Evolutionary conservation across 1,139 yeast genomes (phyloP).

Genomic region (Hansenula anomala): DNA sequence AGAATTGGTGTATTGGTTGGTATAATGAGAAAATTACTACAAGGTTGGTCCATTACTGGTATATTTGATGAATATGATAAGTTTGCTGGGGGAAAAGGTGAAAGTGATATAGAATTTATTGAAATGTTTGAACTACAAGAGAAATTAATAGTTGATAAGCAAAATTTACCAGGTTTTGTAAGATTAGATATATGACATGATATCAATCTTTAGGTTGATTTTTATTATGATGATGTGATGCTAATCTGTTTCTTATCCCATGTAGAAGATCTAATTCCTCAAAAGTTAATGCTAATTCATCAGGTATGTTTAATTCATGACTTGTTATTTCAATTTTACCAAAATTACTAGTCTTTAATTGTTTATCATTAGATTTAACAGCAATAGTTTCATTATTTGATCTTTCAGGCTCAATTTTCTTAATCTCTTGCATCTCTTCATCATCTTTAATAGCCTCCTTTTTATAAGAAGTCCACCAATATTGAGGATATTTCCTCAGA

Average conservation of each 20-base stretch:
- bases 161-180: constrained; percentile 21
- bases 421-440: not conserved
- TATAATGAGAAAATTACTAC: constrained; percentile 73
- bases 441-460: constrained; percentile 8
- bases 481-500: constrained; percentile 49
- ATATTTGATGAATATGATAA: constrained; percentile 91
- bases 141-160: constrained; percentile 7
- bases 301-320: too few species aligned
- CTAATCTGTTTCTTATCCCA: too few species aligned
- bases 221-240: not conserved
- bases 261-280: too few species aligned
- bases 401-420: not conserved
- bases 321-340: too few species aligned
- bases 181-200: too few species aligned
- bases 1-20: constrained; percentile 91
- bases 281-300: too few species aligned
- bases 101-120: constrained; percentile 70
- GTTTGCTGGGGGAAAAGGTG: constrained; percentile 92
- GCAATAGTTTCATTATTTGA: not conserved
- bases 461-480: constrained; percentile 54
- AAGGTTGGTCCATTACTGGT: constrained; percentile 92
- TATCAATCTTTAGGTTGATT: not conserved
- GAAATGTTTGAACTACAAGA: constrained; percentile 20
- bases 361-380: too few species aligned
- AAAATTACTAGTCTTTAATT: too few species aligned